Conservation (phyloP, 164 flowering plant genomes). For the Kalanchoe fedtschenkoi region DNA sequence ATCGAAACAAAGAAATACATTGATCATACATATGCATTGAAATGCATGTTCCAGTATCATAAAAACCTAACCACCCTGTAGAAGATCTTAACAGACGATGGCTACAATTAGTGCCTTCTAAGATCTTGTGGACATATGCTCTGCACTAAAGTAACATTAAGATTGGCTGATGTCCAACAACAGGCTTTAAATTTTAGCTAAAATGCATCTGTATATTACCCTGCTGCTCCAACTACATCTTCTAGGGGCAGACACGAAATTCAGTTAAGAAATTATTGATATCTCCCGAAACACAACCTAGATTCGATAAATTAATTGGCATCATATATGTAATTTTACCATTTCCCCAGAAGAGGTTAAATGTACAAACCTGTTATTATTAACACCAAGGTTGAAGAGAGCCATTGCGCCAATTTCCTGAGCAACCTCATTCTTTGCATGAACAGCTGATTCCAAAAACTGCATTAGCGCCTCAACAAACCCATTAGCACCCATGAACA, state of each 20-base stretch:
- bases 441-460: conserved; percentile 50
- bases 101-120: background rate
- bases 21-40: background rate
- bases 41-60: background rate
- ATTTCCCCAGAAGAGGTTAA: background rate
- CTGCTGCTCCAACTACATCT: too few relatives aligned
- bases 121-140: background rate
- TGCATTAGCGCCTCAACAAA: conserved; percentile 69
- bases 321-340: too few relatives aligned
- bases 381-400: conserved; percentile 93
- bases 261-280: too few relatives aligned
- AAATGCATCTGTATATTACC: too few relatives aligned
- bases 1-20: background rate
- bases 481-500: conserved; percentile 84
- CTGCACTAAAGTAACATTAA: background rate
- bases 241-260: too few relatives aligned
- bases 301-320: too few relatives aligned
- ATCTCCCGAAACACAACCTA: too few relatives aligned
- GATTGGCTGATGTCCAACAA: background rate
- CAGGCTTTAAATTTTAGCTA: background rate
- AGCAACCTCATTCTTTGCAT: conserved; percentile 37
- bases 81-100: background rate
- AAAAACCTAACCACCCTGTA: background rate
- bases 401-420: conserved; percentile 91
- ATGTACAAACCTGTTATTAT: conserved; percentile 69